Percentiles rank a stretch among this genome's conserved stretches.
phyloP scores from a whole-genome alignment of 495 filamentous ascomycete genomes.

The Apiosordaria backusii region DNA sequence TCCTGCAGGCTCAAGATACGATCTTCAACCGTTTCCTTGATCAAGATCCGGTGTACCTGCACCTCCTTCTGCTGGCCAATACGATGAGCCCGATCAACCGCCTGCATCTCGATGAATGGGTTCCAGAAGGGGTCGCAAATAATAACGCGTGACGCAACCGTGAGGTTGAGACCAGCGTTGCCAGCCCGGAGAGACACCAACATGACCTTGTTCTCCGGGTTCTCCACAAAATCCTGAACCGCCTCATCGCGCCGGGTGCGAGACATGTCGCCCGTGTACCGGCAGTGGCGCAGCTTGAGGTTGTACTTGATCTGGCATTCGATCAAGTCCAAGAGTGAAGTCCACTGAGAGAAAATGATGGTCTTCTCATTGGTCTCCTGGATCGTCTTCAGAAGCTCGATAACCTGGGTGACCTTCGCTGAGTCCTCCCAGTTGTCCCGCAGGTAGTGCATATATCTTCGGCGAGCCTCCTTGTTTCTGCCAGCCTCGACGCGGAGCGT shows the following conservation, averaged over 20 bases:
- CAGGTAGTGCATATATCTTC: constrained; percentile 61
- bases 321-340: constrained; percentile 84
- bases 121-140: constrained; percentile 98
- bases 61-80: constrained; percentile 78
- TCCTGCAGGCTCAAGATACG: constrained; percentile 84
- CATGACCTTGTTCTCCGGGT: constrained; percentile 66
- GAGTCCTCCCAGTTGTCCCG: constrained; percentile 67
- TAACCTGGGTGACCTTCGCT: constrained; percentile 72
- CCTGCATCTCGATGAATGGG: constrained; percentile 90
- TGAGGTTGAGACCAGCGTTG: constrained; percentile 87
- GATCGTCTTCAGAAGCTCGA: constrained; percentile 58
- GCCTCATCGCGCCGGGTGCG: constrained; percentile 64
- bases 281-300: constrained; percentile 55
- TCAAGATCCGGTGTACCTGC: constrained; percentile 74
- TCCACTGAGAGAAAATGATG: constrained; percentile 92
- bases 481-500: constrained; percentile 52
- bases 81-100: constrained; percentile 88
- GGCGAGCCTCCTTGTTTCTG: constrained; percentile 59
- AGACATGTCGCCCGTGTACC: constrained; percentile 87
- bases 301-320: constrained; percentile 76
- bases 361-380: constrained; percentile 63
- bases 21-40: constrained; percentile 81
- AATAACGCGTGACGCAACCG: constrained; percentile 82
- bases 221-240: constrained; percentile 68
- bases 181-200: constrained; percentile 87